Evolutionary conservation across 2,329 filamentous ascomycete species (phyloP).

Genomic region (Diaporthe sp.): DNA sequence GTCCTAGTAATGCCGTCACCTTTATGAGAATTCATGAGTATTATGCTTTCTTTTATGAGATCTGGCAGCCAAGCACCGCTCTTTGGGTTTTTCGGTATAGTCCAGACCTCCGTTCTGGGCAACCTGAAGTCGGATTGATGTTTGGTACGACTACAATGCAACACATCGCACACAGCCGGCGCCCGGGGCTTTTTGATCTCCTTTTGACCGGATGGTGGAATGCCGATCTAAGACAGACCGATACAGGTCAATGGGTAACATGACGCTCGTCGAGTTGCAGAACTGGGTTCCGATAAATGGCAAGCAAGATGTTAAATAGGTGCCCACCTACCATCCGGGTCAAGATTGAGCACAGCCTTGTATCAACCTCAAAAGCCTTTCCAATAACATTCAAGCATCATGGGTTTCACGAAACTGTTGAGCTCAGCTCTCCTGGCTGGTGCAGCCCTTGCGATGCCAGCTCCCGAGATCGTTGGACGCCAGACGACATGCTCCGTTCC

Average conservation of each 20-base stretch:
- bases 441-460: conserved; percentile 52
- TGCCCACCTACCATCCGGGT: not conserved
- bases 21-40: not conserved
- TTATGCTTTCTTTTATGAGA: not conserved
- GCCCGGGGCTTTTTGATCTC: not conserved
- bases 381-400: not conserved
- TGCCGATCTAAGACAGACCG: not conserved
- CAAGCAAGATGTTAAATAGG: not conserved
- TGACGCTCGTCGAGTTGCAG: conserved; percentile 16
- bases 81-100: not conserved
- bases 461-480: conserved; percentile 52
- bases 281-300: conserved; percentile 20
- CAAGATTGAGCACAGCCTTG: not conserved
- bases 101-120: not conserved
- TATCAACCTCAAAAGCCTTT: not conserved
- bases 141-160: not conserved
- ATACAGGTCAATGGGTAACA: not conserved
- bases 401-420: conserved; percentile 6
- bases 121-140: not conserved
- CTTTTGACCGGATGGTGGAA: conserved; percentile 1
- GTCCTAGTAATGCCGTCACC: not conserved
- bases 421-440: conserved; percentile 48
- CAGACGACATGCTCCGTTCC: conserved; percentile 54
- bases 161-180: not conserved
- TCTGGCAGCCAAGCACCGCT: not conserved